Evolutionary conservation across 176 grass and related monocot species (phyloP).

Genomic region (Aechmea fasciata): DNA sequence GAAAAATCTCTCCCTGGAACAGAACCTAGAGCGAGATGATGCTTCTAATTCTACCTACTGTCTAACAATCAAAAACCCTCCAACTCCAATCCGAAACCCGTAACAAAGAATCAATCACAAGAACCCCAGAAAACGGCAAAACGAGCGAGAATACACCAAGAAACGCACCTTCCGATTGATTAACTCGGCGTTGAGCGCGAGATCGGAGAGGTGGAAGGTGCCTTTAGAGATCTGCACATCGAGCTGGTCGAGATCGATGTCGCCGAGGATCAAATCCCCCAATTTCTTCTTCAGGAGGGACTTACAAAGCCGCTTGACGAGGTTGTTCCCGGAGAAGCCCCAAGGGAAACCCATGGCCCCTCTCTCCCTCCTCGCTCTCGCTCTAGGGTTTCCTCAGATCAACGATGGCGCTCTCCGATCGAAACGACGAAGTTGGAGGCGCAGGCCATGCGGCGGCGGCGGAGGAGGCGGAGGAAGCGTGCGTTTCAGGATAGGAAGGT

Average conservation of each 20-base stretch:
- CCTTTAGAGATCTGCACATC: constrained; percentile 76
- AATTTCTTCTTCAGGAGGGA: constrained; percentile 91
- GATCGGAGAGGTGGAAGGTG: constrained; percentile 60
- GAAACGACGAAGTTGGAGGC: not conserved
- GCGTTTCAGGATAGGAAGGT: not conserved
- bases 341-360: constrained; percentile 34
- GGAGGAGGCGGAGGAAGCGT: not conserved
- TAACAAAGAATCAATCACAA: not conserved
- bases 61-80: not conserved
- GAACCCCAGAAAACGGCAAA: not conserved
- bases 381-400: constrained; percentile 3
- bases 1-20: not conserved
- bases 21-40: not conserved
- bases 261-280: constrained; percentile 83
- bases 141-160: not conserved
- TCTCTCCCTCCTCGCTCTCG: constrained; percentile 2
- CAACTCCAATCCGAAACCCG: not conserved
- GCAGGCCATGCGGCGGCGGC: not conserved
- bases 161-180: constrained; percentile 64
- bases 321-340: constrained; percentile 32
- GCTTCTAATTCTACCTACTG: not conserved
- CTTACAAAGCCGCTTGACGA: constrained; percentile 80
- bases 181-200: constrained; percentile 80
- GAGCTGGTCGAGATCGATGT: constrained; percentile 88
- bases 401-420: not conserved